Evolutionary conservation across 352 stramenopile genomes (phyloP).

Genomic region (Pilasporangium apinafurcum): DNA sequence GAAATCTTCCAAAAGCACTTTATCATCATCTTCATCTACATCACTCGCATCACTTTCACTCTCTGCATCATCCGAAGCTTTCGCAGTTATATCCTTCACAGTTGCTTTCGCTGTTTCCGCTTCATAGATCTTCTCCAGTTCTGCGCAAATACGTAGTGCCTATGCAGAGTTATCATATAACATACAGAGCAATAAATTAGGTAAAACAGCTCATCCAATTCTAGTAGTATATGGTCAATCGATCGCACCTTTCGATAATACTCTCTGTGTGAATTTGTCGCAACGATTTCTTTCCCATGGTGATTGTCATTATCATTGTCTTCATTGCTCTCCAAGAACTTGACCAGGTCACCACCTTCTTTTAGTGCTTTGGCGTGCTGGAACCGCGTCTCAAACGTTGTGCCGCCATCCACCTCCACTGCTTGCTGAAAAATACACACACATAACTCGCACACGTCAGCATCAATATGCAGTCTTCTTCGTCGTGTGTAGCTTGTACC

Average conservation of each 20-base stretch:
- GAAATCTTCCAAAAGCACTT: constrained; percentile 36
- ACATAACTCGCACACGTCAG: too few relatives aligned
- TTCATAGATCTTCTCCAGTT: constrained; percentile 35
- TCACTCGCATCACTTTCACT: constrained; percentile 2
- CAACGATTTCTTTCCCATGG: too few relatives aligned
- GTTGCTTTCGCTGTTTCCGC: constrained; percentile 10
- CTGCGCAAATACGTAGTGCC: constrained; percentile 17
- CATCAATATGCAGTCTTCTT: too few relatives aligned
- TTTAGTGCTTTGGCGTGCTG: constrained; percentile 75
- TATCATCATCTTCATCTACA: constrained; percentile 35
- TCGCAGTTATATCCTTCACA: neutral
- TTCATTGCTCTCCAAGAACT: constrained; percentile 31
- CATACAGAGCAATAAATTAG: too few relatives aligned
- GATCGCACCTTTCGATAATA: too few relatives aligned
- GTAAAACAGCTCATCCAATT: too few relatives aligned
- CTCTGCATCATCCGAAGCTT: neutral
- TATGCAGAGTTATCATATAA: too few relatives aligned
- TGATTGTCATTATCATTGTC: constrained; percentile 11
- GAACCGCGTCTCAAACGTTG: constrained; percentile 77
- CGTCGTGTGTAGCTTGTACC: too few relatives aligned
- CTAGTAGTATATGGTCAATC: too few relatives aligned
- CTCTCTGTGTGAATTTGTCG: too few relatives aligned
- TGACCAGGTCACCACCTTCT: constrained; percentile 59
- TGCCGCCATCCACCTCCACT: constrained; percentile 74
- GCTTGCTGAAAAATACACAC: constrained; percentile 24